Base-by-base conservation (phyloP, 208 protist genomes). In the Leptomonas pyrrhocoris region DNA sequence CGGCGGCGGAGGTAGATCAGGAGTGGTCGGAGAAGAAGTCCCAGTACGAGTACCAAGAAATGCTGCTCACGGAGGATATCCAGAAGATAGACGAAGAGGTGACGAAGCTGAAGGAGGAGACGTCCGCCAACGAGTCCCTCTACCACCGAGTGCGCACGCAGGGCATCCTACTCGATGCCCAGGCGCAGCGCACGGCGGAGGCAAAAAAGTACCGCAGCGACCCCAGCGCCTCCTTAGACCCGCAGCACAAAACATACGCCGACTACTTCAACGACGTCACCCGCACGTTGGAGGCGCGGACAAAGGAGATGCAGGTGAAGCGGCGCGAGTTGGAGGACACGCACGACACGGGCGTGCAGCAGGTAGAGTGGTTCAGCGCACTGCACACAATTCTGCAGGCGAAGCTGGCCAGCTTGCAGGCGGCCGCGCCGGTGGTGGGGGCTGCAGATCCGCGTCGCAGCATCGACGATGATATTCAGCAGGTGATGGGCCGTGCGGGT, bases 1-100 rank as follows among this genome's bases (percentile, higher is more conserved):
- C 81, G 19, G 89, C 89, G 9, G 70, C 86, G 13, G 90, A 94
- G 73, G 84, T 97, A 27, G 93, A 97, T 49, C 75, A 91, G 76
- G 86, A 92, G 71, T 97, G 90, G 86, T 68, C 70, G 36, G 78
- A 88, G 60, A 92, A 89, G 79, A 96, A 96, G 79, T 75, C 83
- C 21, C 80, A 93, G 72, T 97, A 95, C 75, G 90, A 97, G 40
- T 88, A 91, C 67, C 88, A 95, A 70, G 84, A 97, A 53, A 67
- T 61, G 42, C 48, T 92, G 48, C 74, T 96, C 25, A 94, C 86
- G 76, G 88, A 94, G 75, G 88, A 97, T 60, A 92, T 94, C 34
- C 83, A 82, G 64, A 95, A 95, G 70, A 72, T 96, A 21, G 85
- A 95, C 56, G 86, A 86, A 38, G 82, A 95, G 59, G 90, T 95